These are phyloP conservation scores for Stylosanthes scabra DNA, from an alignment of 331 rosid genomes.

Conservation along the genomic window DNA sequence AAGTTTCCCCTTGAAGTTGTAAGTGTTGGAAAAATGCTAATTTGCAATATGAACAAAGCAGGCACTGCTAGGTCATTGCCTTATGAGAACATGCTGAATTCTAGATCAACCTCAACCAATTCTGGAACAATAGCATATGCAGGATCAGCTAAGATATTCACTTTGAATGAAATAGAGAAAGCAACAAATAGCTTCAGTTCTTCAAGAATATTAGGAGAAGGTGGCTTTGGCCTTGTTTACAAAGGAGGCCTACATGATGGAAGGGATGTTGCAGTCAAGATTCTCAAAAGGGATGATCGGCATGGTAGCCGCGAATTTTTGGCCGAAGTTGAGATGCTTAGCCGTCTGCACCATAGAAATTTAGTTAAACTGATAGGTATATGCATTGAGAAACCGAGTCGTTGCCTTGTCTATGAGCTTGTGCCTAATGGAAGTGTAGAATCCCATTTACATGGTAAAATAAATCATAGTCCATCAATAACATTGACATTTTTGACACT, in stretches of 20 bases:
- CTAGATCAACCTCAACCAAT: constrained; percentile 54
- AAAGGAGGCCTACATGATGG: constrained; percentile 71
- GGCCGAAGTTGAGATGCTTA: constrained; percentile 93
- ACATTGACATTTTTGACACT: background rate
- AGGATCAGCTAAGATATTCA: constrained; percentile 75
- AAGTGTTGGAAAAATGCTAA: too few relatives aligned
- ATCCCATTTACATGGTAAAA: constrained; percentile 85
- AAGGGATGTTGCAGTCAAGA: constrained; percentile 81
- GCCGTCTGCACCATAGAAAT: constrained; percentile 89
- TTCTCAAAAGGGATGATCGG: constrained; percentile 76
- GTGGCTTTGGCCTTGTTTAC: constrained; percentile 88
- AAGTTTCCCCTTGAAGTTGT: too few relatives aligned
- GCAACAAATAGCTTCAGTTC: constrained; percentile 73
- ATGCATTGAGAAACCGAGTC: constrained; percentile 73
- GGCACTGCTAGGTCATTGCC: constrained; percentile 49
- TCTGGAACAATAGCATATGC: constrained; percentile 57
- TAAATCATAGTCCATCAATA: constrained; percentile 25
- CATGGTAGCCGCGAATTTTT: constrained; percentile 78
- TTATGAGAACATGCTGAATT: constrained; percentile 54
- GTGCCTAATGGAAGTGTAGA: constrained; percentile 95
- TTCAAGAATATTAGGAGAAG: constrained; percentile 89
- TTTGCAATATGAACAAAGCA: constrained; percentile 36
- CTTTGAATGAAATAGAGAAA: constrained; percentile 69
- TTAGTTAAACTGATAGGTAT: constrained; percentile 80
- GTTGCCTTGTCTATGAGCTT: constrained; percentile 85